These are phyloP conservation scores for Chytriomyces confervae DNA, from an alignment of 192 early-diverging fungal species.

Conservation along the genomic window DNA sequence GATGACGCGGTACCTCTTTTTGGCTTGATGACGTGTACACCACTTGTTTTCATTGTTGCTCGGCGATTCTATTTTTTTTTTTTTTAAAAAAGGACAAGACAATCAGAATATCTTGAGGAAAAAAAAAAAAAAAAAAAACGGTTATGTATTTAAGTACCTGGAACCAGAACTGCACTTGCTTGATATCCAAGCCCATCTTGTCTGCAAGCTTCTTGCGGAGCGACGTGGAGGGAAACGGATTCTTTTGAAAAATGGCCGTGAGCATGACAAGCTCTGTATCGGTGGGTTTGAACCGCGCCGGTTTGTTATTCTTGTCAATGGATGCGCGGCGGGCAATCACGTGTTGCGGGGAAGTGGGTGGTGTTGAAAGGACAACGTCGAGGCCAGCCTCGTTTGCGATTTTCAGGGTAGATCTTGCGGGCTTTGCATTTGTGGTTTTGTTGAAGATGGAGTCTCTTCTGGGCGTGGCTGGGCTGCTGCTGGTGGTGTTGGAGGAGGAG, in stretches of 20 bases:
- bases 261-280: slow-evolving; percentile 22
- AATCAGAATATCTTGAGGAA: too few species aligned
- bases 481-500: too few species aligned
- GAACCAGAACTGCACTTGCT: slow-evolving; percentile 15
- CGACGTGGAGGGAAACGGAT: slow-evolving; percentile 17
- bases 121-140: too few species aligned
- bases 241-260: slow-evolving; percentile 16
- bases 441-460: neutral
- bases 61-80: too few species aligned
- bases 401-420: neutral
- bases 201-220: slow-evolving; percentile 24
- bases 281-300: slow-evolving; percentile 22
- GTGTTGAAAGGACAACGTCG: slow-evolving; percentile 1
- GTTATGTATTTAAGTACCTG: too few species aligned
- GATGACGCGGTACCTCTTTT: neutral
- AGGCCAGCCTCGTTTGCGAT: slow-evolving; percentile 2
- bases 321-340: slow-evolving; percentile 5
- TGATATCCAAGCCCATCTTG: slow-evolving; percentile 14
- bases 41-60: neutral
- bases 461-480: neutral
- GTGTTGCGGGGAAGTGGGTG: neutral
- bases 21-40: neutral
- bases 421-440: neutral
- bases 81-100: too few species aligned
- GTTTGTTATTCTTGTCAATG: neutral